Percentiles rank a stretch among this genome's conserved stretches.
These are phyloP conservation scores for Gremmenia infestans DNA, from an alignment of 2,329 filamentous ascomycete genomes.

Conservation along the genomic window DNA sequence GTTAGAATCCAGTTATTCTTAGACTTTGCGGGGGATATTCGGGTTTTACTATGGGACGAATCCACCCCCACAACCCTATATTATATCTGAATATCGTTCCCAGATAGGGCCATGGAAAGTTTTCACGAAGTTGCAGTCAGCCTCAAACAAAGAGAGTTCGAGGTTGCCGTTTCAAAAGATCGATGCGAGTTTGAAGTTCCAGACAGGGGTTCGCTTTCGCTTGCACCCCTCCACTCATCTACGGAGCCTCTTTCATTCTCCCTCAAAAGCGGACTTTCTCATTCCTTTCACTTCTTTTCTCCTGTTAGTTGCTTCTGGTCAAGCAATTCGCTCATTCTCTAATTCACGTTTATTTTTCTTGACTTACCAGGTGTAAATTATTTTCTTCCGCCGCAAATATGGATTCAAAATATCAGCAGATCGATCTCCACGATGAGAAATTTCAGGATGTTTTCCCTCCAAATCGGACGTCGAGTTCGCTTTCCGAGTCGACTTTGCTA, in stretches of 20 bases:
- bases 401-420: slow-evolving; percentile 25
- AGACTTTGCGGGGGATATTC: too few species aligned
- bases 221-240: not conserved
- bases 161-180: slow-evolving; percentile 15
- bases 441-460: slow-evolving; percentile 17
- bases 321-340: slow-evolving; percentile 21
- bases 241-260: not conserved
- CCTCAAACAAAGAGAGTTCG: slow-evolving; percentile 6
- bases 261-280: not conserved
- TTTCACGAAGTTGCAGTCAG: not conserved
- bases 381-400: slow-evolving; percentile 16
- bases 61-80: too few species aligned
- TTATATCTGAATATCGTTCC: too few species aligned
- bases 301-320: slow-evolving; percentile 24
- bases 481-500: slow-evolving; percentile 22
- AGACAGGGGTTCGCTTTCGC: slow-evolving; percentile 11
- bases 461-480: slow-evolving; percentile 16
- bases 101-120: too few species aligned
- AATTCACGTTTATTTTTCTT: slow-evolving; percentile 8
- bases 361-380: slow-evolving; percentile 19
- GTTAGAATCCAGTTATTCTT: too few species aligned
- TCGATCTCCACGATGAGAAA: slow-evolving; percentile 22
- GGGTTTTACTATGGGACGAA: too few species aligned
- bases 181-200: slow-evolving; percentile 10
- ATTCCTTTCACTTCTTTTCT: not conserved